phyloP scores from a whole-genome alignment of 352 stramenopile genomes.

The Phytophthora foliorum region DNA sequence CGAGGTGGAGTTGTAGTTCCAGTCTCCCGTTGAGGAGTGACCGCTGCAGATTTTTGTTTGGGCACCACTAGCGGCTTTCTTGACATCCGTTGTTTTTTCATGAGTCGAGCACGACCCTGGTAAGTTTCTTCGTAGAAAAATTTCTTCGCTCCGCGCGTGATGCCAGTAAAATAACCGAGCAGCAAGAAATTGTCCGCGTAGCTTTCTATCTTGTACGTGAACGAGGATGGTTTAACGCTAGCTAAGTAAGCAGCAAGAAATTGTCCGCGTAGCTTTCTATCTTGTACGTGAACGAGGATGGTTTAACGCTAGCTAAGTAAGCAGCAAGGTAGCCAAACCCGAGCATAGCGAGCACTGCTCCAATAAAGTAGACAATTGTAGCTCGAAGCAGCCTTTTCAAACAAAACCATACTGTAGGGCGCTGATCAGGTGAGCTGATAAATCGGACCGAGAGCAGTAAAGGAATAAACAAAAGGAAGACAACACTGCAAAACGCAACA shows the following conservation, averaged over 20 bases:
- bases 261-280: conserved; percentile 4
- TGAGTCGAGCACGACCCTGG: conserved; percentile 17
- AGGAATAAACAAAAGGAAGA: conserved; percentile 7
- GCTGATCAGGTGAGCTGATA: conserved; percentile 1
- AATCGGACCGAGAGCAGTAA: conserved; percentile 10
- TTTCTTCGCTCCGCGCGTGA: background rate
- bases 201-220: conserved; percentile 5
- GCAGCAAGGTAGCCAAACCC: background rate
- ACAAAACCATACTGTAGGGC: conserved; percentile 21
- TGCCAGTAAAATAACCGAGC: background rate
- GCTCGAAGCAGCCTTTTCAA: background rate
- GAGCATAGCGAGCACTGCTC: background rate
- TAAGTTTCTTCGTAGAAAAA: conserved; percentile 33
- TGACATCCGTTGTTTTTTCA: too few species aligned
- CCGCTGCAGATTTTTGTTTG: too few species aligned
- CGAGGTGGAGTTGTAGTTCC: too few species aligned
- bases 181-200: conserved; percentile 1
- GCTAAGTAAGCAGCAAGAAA: conserved; percentile 10
- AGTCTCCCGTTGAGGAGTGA: too few species aligned
- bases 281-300: conserved; percentile 1
- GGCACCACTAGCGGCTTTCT: too few species aligned
- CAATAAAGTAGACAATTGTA: background rate
- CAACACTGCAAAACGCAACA: conserved; percentile 9
- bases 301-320: background rate
- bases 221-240: background rate